Evolutionary conservation across 176 grass and related monocot genomes (phyloP).

Genomic region (Triticum monococcum): DNA sequence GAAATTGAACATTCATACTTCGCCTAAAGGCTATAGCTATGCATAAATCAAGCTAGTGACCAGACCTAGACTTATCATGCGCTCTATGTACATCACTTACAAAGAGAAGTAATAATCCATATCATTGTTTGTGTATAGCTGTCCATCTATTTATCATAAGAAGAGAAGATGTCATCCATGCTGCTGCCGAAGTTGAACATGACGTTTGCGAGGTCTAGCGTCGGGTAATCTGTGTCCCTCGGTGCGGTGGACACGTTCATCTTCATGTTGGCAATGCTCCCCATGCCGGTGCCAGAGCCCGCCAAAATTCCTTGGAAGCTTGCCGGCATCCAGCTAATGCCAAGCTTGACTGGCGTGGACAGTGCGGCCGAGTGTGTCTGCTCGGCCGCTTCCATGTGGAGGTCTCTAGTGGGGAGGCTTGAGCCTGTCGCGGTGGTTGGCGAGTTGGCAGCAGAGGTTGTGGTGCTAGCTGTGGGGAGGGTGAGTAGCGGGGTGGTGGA

Average conservation of each 20-base stretch:
- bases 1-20: not conserved
- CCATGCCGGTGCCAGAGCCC: not conserved
- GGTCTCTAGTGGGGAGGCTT: not conserved
- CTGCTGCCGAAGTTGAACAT: conserved; percentile 74
- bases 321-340: conserved; percentile 37
- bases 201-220: conserved; percentile 59
- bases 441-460: no score
- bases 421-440: not conserved
- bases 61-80: not conserved
- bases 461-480: no score
- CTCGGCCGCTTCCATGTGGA: conserved; percentile 9
- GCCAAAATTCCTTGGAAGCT: not conserved
- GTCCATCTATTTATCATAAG: conserved; percentile 30
- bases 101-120: not conserved
- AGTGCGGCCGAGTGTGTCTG: conserved; percentile 10
- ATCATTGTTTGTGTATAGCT: not conserved
- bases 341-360: conserved; percentile 60
- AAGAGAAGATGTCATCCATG: conserved; percentile 74
- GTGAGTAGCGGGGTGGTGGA: conserved; percentile 46
- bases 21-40: not conserved
- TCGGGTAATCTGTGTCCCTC: conserved; percentile 38
- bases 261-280: not conserved
- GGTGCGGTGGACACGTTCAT: not conserved
- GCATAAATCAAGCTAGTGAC: not conserved
- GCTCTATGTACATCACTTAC: not conserved